Conservation (phyloP, 495 filamentous ascomycete species). For the Staphylotrichum longicolle region DNA sequence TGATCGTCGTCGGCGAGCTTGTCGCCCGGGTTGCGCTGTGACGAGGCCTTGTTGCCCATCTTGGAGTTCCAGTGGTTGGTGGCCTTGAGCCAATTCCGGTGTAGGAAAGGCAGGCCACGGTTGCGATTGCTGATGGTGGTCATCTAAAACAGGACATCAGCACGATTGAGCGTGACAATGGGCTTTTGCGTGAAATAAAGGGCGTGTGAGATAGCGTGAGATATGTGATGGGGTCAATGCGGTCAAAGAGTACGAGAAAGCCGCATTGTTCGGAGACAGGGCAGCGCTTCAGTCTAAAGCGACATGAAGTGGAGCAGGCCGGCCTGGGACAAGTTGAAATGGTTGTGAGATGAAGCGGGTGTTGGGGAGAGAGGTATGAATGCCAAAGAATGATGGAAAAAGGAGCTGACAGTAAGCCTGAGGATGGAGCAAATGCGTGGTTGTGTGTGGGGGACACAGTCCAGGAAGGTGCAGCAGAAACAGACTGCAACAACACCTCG, state of each 20-base stretch:
- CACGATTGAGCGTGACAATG: background rate
- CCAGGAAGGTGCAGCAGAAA: no score
- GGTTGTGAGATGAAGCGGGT: background rate
- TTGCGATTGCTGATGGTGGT: conserved; percentile 21
- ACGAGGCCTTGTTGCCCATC: conserved; percentile 45
- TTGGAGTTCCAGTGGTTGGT: conserved; percentile 31
- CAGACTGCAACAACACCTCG: no score
- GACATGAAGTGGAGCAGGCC: background rate
- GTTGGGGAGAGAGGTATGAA: no score
- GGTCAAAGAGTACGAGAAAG: background rate
- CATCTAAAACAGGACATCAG: conserved; percentile 26
- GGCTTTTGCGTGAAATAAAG: background rate
- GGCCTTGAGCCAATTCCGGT: conserved; percentile 38
- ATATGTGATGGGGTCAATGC: background rate
- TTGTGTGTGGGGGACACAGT: no score
- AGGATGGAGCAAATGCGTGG: no score
- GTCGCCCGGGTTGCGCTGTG: conserved; percentile 33
- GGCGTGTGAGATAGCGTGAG: background rate
- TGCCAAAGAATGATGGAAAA: no score
- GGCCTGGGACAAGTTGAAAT: background rate
- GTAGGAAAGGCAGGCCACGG: conserved; percentile 37
- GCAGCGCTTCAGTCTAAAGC: no score
- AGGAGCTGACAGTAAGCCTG: no score
- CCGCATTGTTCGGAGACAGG: conserved; percentile 6
- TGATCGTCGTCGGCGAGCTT: conserved; percentile 33